Base-by-base conservation (phyloP, 2,329 filamentous ascomycete species). In the Trichothecium sympodiale region DNA sequence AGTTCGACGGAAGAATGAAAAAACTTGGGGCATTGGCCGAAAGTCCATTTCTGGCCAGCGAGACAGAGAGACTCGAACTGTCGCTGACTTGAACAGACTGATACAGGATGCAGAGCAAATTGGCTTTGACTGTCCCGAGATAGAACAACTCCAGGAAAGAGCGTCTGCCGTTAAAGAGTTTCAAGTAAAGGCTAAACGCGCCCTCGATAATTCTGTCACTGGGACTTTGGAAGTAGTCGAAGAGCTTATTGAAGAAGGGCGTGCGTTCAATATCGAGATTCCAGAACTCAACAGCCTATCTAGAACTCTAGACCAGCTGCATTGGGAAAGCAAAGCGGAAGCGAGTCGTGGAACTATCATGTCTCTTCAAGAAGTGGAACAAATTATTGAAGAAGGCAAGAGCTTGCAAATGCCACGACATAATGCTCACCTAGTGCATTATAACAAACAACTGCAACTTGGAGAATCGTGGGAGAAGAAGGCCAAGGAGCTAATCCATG, bases 1-100 rank as follows among this genome's bases (percentile, higher is more conserved):
- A 60, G 94, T 93, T 53, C 83, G 91, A 43, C 85, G 89, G 42
- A 96, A 96, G 61, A 94, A 83, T 57, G 89, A 95, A 51, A 91
- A 86, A 53, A 75, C 74, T 31, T 91, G 83, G 77, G 80, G 76
- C 49, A 74, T 78, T 37, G 74, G 74, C 47, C 70, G 79, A 34
- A 89, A 83, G 57, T 80, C 78, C 35, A 75, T 82, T 37, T 64
- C 67, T 14, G 88, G 95, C 51, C 71, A 82, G 47, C 91, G 94
- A 59, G 59, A 95, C 53, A 79, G 79, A 46, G 88, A 95, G 55
- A 71, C 86, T 48, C 85, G 91, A 47, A 93, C 86, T 53, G 77
- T 95, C 45, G 79, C 84, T 46, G 93, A 93, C 54, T 85, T 98
- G 43, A 77, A 83, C 53, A 82, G 84, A 43, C 74, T 98, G 33